Base-by-base conservation (phyloP, 2,329 filamentous ascomycete species). In the Dryadomyces quercus-mongolicae region DNA sequence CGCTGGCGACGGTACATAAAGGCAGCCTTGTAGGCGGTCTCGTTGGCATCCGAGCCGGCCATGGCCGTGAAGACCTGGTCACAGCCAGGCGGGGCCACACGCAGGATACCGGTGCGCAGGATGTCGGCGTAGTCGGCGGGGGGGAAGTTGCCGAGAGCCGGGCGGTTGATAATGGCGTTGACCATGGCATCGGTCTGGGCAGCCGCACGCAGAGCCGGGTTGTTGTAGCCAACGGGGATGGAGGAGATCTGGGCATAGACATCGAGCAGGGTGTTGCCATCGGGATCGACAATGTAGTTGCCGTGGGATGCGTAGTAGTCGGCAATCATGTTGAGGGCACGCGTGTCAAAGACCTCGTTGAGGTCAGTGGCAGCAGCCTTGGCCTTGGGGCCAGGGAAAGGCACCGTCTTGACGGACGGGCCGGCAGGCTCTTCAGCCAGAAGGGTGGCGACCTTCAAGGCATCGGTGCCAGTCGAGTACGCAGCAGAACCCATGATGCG, bases 221-320 rank as follows among this genome's bases (percentile, higher is more conserved):
- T 95, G 77, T 92, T 95, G 79, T 95, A 95, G 57, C 90, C 90
- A 48, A 95, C 77, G 3, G 90, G 87, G 62, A 95, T 95, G 45
- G 88, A 95, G 59, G 90, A 90, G 65, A 95, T 95, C 71, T 95
- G 90, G 52, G 90, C 87, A 66, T 92, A 92, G 56, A 88, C 84
- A 62, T 88, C 85, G n/a, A 88, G 76, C 55, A 88, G 71, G 16
- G 80, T 70, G 64, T 88, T 88, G 60, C 84, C 84, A 63, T 88
- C 85, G 0, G 82, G 76, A 62, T 88, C 85, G 38, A 77, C 78
- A 60, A 88, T 82, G 66, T 94, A 95, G 74, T 95, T 95, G 64
- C 89, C 89, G 56, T 76, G 71, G 62, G 84, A 87, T 70, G 83
- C 80, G 60, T 77, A 75, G 70, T 88, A 92, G 69, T 91, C 85